Evolutionary conservation across 1,284 basidiomycete genomes (phyloP), one percentile per base, ranked within the genome.

Genomic region (Sphagnurus paluster): DNA sequence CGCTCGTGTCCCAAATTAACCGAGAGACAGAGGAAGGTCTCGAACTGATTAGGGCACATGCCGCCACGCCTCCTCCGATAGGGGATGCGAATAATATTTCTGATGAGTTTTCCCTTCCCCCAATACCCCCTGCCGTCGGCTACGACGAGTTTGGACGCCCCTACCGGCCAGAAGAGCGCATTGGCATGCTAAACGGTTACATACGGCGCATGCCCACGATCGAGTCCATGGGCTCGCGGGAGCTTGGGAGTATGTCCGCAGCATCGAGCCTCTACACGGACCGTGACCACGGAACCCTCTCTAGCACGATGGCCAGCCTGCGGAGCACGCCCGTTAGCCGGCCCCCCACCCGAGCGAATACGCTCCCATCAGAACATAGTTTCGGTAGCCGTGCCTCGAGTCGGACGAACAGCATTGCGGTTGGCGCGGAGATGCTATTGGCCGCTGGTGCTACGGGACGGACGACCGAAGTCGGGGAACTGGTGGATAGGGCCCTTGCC

Each of bases 131-230:
- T 9, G 39, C 58, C 14, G 51, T 72, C 20, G 70, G 67, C 1
- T 73, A 70, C 49, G 69, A 72, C 54, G 72, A 74, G 50, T 74
- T 72, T 48, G 70, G 72, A 19, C 57, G 67, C n/a, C 73, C 71
- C 4, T 72, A 74, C 49, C 68, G 66, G 11, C 66, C 72, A 5
- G 78, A 80, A 37, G 75, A 77, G 44, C 73, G 75, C 48, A 66
- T 87, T 16, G 71, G 71, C 14, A 71, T 88, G 42, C 66, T 87
- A 40, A 83, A 84, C 42, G 70, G 75, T 17, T 76, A 72, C 52
- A 73, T 88, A 40, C 72, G 76, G 42, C 80, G 85, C 24, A 87
- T 88, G 84, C 80, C 84, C 25, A 88, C 86, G n/a, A 88, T 88
- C 53, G 84, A 87, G 59, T 81, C 77, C 32, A 70, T 87, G 62